Base-by-base conservation (phyloP, 257 asterid genomes). In the Solanum ahanhuiri region DNA sequence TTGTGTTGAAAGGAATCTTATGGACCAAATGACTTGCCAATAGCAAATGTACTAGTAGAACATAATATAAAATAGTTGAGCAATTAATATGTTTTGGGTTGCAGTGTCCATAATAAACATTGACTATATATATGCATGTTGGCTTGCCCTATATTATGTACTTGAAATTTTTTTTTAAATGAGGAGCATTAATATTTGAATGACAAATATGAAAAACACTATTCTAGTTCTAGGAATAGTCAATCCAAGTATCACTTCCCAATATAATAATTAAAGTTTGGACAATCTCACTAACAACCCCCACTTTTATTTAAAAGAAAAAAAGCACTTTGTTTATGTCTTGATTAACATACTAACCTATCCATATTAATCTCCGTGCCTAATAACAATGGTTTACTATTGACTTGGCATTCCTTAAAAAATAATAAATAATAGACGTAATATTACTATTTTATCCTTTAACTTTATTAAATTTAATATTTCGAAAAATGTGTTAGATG, bases 91-190 rank as follows among this genome's bases (percentile, higher is more conserved):
- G 85, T 87, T 75, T 83, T 39, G 89, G 88, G 84, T 83, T 81
- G 90, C 58, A 69, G 86, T 48, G 85, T 82, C 86, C 86, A 71
- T 85, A 88, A 58, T 51, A 51, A 51, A 64, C 67, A 89, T 83
- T 90, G 83, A 85, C 60, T 51, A 15, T 51, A 51, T 85, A 88
- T 85, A 88, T 87, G 93, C 93, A 93, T 88, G 92, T 87, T 88
- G 91, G 91, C 71, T 89, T 90, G 92, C 76, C 91, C 82, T 30
- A 86, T 86, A 60, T 1, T 22, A 60, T 9, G 67, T 60, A 22
- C 6, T 15, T 22, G 3, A 8, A 58, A 58, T 7, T 0, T 20
- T 0, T 3, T 73, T 45, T 60, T 73, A 82, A 87, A 69, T 81
- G 88, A 87, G 90, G 17, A 79, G 17, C 82, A 75, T 37, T 75